Evolutionary conservation across 306 rosid genomes (phyloP).

Genomic region (Castanea sativa): DNA sequence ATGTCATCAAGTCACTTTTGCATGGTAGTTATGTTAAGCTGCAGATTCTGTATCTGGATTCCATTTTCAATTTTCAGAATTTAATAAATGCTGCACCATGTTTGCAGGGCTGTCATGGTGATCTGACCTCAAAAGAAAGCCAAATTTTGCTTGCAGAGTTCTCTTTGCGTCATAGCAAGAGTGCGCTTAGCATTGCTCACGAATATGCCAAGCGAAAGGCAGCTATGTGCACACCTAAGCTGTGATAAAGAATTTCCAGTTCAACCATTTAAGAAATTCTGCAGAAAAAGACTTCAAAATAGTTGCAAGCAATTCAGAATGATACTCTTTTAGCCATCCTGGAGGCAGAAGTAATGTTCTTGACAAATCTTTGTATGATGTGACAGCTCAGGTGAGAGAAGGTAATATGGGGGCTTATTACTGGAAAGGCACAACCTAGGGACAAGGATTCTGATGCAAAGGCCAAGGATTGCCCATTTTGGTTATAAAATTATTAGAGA

Average conservation of each 20-base stretch:
- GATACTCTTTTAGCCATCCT: neutral
- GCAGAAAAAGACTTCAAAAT: neutral
- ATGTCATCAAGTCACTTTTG: neutral
- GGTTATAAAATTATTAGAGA: neutral
- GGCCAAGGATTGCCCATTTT: neutral
- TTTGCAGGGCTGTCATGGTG: conserved; percentile 79
- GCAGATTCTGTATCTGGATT: neutral
- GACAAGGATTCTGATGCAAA: neutral
- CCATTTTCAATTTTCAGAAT: neutral
- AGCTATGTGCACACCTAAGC: conserved; percentile 25
- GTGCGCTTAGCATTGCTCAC: conserved; percentile 54
- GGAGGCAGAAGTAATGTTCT: neutral
- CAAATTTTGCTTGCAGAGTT: conserved; percentile 87
- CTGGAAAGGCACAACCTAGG: neutral
- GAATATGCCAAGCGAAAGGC: conserved; percentile 68
- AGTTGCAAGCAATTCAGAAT: neutral
- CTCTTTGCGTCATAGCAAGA: conserved; percentile 72
- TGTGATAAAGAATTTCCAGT: conserved; percentile 3
- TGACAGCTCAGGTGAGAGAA: neutral
- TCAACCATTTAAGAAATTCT: neutral
- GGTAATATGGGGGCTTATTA: neutral
- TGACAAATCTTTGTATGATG: neutral
- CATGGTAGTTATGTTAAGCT: neutral
- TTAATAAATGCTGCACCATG: neutral
- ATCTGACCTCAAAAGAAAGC: conserved; percentile 63